Conservation (phyloP, 2,329 filamentous ascomycete genomes). For the Arthrobotrys iridis region DNA sequence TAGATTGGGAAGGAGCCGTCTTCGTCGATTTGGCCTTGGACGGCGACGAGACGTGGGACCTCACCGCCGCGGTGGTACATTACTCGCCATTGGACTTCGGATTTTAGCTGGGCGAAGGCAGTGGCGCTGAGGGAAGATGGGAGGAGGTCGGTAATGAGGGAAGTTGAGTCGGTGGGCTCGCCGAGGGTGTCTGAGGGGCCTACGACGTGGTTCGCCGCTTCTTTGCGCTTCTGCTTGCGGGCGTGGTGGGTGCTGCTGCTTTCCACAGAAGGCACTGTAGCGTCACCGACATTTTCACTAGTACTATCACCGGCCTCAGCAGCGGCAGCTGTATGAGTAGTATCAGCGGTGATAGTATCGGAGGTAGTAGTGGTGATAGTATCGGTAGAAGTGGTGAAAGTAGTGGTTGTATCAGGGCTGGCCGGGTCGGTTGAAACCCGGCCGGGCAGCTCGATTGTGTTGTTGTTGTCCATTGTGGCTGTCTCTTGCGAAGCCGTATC, state of each 20-base stretch:
- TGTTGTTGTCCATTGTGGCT: not conserved
- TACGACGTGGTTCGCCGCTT: conserved; percentile 58
- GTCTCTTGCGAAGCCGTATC: no score
- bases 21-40: conserved; percentile 76
- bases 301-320: no score
- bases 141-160: conserved; percentile 76
- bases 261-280: no score
- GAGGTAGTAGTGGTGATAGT: not conserved
- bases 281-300: no score
- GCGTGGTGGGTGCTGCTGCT: conserved; percentile 39
- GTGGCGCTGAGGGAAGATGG: conserved; percentile 67
- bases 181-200: conserved; percentile 71
- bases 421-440: no score
- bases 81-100: conserved; percentile 84
- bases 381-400: no score
- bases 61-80: conserved; percentile 94
- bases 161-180: conserved; percentile 76
- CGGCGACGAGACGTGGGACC: conserved; percentile 88
- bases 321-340: conserved; percentile 47
- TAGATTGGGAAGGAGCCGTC: conserved; percentile 87
- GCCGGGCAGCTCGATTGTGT: conserved; percentile 3
- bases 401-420: no score
- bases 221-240: conserved; percentile 52
- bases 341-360: not conserved
- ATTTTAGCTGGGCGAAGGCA: conserved; percentile 75